A percentile compares a stretch with the other conserved stretches of the same genome.
These are phyloP conservation scores for Laburnicola sp. DNA, from an alignment of 2,329 filamentous ascomycete genomes.

Conservation along the genomic window DNA sequence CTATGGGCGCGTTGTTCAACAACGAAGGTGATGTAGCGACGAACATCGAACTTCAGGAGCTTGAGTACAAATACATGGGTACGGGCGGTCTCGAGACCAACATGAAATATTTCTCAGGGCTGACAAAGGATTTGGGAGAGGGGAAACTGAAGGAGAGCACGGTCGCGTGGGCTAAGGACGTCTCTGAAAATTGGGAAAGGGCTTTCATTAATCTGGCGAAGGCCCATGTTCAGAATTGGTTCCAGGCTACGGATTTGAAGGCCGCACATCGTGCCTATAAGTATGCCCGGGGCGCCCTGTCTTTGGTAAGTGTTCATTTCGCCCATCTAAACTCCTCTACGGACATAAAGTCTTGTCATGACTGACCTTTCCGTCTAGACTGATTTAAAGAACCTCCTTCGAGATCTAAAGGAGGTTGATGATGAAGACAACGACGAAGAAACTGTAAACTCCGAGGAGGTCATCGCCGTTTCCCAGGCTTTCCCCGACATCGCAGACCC, in stretches of 20 bases:
- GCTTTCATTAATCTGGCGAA: constrained; percentile 1
- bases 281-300: neutral
- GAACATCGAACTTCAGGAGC: neutral
- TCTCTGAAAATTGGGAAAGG: neutral
- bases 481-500: neutral
- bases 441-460: neutral
- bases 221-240: neutral
- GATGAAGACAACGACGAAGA: neutral
- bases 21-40: neutral
- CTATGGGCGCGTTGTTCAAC: constrained; percentile 1
- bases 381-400: neutral
- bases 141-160: constrained; percentile 2
- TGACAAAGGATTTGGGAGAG: neutral
- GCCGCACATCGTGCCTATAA: neutral
- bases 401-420: neutral
- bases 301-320: neutral
- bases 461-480: neutral
- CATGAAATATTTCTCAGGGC: neutral
- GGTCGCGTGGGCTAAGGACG: neutral
- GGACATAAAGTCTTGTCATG: no score
- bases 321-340: no score
- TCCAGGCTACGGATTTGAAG: neutral
- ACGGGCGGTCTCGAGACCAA: neutral
- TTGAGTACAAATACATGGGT: neutral
- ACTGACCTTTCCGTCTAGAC: neutral